A percentile compares a stretch with the other conserved stretches of the same genome.
phyloP scores from a whole-genome alignment of 2,329 filamentous ascomycete genomes.

The Chaetoscypha palmicola region DNA sequence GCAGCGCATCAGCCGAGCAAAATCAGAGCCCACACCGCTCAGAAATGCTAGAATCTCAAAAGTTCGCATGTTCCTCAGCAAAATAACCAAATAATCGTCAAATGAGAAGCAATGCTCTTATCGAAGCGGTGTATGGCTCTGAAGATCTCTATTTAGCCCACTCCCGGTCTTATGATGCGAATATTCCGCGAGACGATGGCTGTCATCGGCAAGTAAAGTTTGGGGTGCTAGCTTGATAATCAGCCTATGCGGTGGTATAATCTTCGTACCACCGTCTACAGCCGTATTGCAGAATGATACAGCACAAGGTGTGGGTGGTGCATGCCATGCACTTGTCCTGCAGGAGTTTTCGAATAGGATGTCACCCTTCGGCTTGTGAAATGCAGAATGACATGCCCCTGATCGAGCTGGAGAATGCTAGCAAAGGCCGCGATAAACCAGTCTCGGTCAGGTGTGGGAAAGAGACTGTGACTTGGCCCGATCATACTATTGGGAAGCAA shows the following conservation, averaged over 20 bases:
- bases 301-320: neutral
- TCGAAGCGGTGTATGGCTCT: constrained; percentile 13
- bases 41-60: neutral
- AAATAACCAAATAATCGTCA: constrained; percentile 6
- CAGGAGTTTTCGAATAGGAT: constrained; percentile 1
- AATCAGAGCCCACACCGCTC: neutral
- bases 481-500: too few species aligned
- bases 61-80: constrained; percentile 8
- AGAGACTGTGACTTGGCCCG: too few species aligned
- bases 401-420: neutral
- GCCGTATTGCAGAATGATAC: neutral
- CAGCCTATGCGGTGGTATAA: constrained; percentile 4
- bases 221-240: neutral
- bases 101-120: constrained; percentile 20
- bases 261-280: neutral
- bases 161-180: neutral
- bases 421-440: neutral
- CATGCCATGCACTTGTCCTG: neutral
- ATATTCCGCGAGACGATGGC: neutral
- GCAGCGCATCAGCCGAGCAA: neutral
- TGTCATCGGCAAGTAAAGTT: neutral
- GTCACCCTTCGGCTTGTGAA: constrained; percentile 3
- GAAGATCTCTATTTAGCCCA: neutral
- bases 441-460: neutral
- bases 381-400: constrained; percentile 15